Evolutionary conservation across 2,329 filamentous ascomycete genomes (phyloP).

Genomic region (Tolypocladium ophioglossoides): DNA sequence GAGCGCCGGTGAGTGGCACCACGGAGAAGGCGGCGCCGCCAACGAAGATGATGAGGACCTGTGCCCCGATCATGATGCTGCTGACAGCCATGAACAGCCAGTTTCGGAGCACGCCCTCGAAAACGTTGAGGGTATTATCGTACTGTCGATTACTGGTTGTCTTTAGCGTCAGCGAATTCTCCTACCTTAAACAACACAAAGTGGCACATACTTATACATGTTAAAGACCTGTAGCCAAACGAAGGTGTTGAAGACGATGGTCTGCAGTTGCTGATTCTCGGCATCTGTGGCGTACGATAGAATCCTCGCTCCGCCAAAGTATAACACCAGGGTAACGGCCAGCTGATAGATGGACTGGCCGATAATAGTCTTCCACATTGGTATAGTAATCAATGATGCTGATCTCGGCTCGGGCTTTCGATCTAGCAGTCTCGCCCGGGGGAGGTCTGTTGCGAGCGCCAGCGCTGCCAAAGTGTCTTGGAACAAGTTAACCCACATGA

Average conservation of each 20-base stretch:
- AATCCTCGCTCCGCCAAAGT: constrained; percentile 47
- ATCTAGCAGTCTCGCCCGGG: constrained; percentile 44
- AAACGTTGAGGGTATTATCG: constrained; percentile 52
- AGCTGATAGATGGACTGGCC: constrained; percentile 53
- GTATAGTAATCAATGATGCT: constrained; percentile 56
- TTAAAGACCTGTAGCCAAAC: constrained; percentile 68
- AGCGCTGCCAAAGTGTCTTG: constrained; percentile 61
- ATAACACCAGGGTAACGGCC: constrained; percentile 41
- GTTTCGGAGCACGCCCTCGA: constrained; percentile 46
- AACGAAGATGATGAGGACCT: constrained; percentile 47
- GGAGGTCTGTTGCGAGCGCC: constrained; percentile 53
- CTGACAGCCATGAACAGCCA: constrained; percentile 48
- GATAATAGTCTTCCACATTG: constrained; percentile 57
- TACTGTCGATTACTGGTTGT: too few relatives aligned
- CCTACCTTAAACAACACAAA: too few relatives aligned
- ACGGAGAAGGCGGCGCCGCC: constrained; percentile 45
- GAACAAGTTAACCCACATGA: constrained; percentile 60
- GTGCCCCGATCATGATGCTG: constrained; percentile 44
- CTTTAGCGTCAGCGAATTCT: too few relatives aligned
- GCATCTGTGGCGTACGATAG: constrained; percentile 29
- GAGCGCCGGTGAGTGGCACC: constrained; percentile 26
- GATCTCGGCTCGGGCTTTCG: constrained; percentile 48
- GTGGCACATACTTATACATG: constrained; percentile 5
- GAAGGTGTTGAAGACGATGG: constrained; percentile 59
- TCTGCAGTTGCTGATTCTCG: constrained; percentile 34